Conservation (phyloP, 306 rosid genomes). For the Leucaena leucocephala region DNA sequence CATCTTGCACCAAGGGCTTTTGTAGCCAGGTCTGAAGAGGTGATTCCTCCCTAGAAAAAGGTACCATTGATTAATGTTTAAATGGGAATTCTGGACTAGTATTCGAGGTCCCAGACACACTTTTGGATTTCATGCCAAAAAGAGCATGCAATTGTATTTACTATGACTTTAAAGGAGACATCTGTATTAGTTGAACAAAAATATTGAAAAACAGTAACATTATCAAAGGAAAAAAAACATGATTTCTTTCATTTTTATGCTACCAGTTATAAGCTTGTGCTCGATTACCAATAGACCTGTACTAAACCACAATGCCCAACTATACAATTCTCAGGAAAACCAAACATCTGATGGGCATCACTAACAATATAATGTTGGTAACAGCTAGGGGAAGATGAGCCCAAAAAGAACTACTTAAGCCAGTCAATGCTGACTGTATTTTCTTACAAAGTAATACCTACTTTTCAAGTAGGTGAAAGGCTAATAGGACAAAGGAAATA, state of each 20-base stretch:
- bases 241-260: constrained; percentile 22
- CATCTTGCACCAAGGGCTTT: constrained; percentile 95
- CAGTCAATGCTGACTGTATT: neutral
- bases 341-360: constrained; percentile 13
- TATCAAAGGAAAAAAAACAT: neutral
- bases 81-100: constrained; percentile 9
- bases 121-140: constrained; percentile 16
- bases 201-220: constrained; percentile 21
- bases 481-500: constrained; percentile 12
- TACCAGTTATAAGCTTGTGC: neutral
- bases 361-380: neutral
- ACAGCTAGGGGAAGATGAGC: neutral
- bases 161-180: constrained; percentile 13
- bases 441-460: neutral
- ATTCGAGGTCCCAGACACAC: neutral
- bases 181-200: constrained; percentile 16
- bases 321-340: constrained; percentile 14
- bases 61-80: constrained; percentile 36
- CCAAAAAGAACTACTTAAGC: neutral
- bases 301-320: constrained; percentile 14
- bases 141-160: neutral
- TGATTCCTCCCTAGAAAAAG: constrained; percentile 85
- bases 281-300: neutral
- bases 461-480: constrained; percentile 6
- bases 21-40: constrained; percentile 94